Evolutionary conservation across 441 rosid species (phyloP).

Genomic region (Populus hybrid): DNA sequence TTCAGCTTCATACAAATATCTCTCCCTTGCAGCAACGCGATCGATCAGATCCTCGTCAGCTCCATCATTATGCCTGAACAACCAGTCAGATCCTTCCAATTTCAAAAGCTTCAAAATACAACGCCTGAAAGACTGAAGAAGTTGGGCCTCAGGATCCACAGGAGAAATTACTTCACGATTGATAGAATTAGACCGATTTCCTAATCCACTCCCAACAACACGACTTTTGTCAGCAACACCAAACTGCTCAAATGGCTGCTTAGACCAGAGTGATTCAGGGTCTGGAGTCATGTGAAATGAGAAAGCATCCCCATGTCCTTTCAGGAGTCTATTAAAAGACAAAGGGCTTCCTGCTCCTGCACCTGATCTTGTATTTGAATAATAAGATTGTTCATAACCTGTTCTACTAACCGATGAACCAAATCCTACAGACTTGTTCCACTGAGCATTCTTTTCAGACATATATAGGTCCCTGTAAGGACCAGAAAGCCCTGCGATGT

Average conservation of each 20-base stretch:
- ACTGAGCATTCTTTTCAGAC: constrained; percentile 43
- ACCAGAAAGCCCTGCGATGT: constrained; percentile 66
- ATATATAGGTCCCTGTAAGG: constrained; percentile 48
- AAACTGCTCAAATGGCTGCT: constrained; percentile 97
- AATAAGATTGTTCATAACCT: constrained; percentile 42
- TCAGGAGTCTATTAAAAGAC: constrained; percentile 45
- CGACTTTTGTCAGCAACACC: constrained; percentile 67
- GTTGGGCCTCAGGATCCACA: constrained; percentile 70
- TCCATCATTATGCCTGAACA: constrained; percentile 83
- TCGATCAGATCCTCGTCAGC: constrained; percentile 91
- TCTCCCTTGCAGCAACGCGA: constrained; percentile 88
- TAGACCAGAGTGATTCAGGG: constrained; percentile 86
- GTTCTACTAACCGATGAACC: constrained; percentile 48
- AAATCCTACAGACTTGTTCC: constrained; percentile 54
- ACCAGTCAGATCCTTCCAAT: constrained; percentile 94
- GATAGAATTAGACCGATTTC: constrained; percentile 42
- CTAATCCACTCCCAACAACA: constrained; percentile 47
- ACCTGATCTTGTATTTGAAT: constrained; percentile 47
- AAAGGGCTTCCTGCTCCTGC: constrained; percentile 43
- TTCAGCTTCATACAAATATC: constrained; percentile 68
- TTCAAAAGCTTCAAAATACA: constrained; percentile 79
- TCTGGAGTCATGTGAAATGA: constrained; percentile 34
- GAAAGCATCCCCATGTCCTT: constrained; percentile 48
- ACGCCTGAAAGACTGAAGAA: constrained; percentile 73
- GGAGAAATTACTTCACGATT: constrained; percentile 38